These are phyloP conservation scores for Dissophora globulifera DNA, from an alignment of 192 early-diverging fungal genomes.

Conservation along the genomic window DNA sequence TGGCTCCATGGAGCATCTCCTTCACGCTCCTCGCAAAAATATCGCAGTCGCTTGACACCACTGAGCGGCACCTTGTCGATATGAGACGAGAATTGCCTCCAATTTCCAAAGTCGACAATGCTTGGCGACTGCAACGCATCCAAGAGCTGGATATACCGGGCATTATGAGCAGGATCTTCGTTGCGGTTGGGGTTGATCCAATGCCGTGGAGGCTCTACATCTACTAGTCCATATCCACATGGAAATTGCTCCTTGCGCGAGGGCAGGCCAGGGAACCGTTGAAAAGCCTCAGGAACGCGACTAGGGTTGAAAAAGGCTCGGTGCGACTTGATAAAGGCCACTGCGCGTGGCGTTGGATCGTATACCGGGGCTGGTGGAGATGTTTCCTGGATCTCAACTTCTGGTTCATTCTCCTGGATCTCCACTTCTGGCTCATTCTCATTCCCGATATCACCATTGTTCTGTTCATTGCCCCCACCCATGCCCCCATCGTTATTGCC, in stretches of 20 bases:
- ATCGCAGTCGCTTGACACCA: conserved; percentile 13
- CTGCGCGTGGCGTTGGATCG: conserved; percentile 1
- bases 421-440: too few relatives aligned
- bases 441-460: too few relatives aligned
- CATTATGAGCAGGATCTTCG: neutral
- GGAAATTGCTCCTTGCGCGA: neutral
- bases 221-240: conserved; percentile 1
- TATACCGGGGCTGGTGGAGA: conserved; percentile 9
- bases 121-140: conserved; percentile 7
- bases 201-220: conserved; percentile 1
- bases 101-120: conserved; percentile 12
- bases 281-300: neutral
- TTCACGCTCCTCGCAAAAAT: conserved; percentile 9
- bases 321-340: conserved; percentile 13
- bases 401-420: too few relatives aligned
- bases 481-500: neutral
- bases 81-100: conserved; percentile 1
- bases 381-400: neutral
- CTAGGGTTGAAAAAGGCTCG: conserved; percentile 9
- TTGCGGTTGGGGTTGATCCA: conserved; percentile 18
- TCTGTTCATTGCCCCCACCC: neutral
- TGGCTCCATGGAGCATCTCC: conserved; percentile 9
- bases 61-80: conserved; percentile 2
- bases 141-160: conserved; percentile 8
- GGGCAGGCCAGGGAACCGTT: neutral